phyloP scores from a whole-genome alignment of 148 eudicot species.

The Beta vulgaris region DNA sequence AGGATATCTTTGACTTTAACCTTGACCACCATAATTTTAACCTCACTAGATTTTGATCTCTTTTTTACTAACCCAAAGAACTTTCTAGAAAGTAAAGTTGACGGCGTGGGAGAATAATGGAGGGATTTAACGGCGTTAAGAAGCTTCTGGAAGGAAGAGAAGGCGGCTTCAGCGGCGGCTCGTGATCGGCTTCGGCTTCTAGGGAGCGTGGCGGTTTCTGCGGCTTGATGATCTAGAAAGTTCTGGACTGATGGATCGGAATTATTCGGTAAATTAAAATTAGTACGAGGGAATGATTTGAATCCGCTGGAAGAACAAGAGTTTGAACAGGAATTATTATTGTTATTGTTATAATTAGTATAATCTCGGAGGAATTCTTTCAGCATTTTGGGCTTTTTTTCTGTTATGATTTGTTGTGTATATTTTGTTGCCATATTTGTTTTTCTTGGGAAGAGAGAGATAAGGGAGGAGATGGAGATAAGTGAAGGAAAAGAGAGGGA shows the following conservation, averaged over 20 bases:
- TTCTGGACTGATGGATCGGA: background rate
- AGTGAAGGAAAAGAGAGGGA: conserved; percentile 5
- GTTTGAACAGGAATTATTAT: background rate
- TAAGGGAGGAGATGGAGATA: background rate
- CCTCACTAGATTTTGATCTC: background rate
- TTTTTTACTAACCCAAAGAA: background rate
- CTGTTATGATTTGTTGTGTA: too few relatives aligned
- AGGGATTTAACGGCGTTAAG: conserved; percentile 29
- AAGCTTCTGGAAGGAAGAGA: conserved; percentile 33
- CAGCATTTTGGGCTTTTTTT: conserved; percentile 16
- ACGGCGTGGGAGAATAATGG: conserved; percentile 23
- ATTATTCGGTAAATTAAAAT: background rate
- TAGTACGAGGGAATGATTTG: background rate
- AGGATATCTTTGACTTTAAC: conserved; percentile 60
- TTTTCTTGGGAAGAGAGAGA: background rate
- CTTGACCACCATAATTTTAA: background rate
- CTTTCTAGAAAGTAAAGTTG: background rate
- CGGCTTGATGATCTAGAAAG: background rate
- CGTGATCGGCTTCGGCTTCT: conserved; percentile 36
- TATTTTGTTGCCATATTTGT: background rate
- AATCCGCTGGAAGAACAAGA: background rate
- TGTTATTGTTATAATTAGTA: background rate
- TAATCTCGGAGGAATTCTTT: conserved; percentile 21
- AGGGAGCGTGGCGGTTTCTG: conserved; percentile 10
- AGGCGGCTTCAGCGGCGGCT: conserved; percentile 29